These are phyloP conservation scores for Piper betle DNA, from an alignment of 164 flowering plant genomes.

Conservation along the genomic window DNA sequence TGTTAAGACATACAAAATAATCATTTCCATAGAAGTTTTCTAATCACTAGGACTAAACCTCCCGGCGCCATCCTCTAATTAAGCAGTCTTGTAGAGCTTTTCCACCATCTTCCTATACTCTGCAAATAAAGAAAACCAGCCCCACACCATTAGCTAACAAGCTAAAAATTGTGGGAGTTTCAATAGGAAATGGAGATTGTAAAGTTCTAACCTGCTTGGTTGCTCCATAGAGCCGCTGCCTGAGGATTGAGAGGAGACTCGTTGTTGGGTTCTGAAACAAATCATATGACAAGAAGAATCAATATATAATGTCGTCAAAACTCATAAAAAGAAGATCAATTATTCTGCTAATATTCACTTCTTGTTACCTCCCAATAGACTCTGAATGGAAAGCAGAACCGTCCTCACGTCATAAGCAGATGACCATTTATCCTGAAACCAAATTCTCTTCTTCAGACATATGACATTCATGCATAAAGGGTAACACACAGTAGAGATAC, in stretches of 20 bases:
- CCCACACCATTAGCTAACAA: background rate
- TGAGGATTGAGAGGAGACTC: conserved; percentile 80
- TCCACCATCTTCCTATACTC: conserved; percentile 81
- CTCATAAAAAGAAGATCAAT: background rate
- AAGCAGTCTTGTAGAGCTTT: conserved; percentile 50
- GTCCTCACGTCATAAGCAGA: conserved; percentile 97
- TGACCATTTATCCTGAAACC: conserved; percentile 81
- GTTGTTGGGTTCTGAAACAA: conserved; percentile 63
- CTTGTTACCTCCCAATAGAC: conserved; percentile 59
- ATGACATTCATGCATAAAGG: background rate
- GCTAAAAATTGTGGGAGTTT: background rate
- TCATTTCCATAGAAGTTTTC: too few relatives aligned
- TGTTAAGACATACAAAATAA: too few relatives aligned
- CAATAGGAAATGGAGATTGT: background rate
- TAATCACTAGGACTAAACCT: too few relatives aligned
- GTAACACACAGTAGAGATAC: background rate
- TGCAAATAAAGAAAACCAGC: conserved; percentile 19
- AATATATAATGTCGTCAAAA: too few relatives aligned
- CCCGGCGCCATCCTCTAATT: background rate
- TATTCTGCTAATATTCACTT: background rate
- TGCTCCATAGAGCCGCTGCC: conserved; percentile 86
- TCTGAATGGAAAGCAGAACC: conserved; percentile 74
- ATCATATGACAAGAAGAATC: background rate
- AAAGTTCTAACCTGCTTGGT: conserved; percentile 53
- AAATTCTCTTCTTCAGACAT: background rate